Conservation (phyloP, 2,329 filamentous ascomycete genomes). For the Penicillium hordei region DNA sequence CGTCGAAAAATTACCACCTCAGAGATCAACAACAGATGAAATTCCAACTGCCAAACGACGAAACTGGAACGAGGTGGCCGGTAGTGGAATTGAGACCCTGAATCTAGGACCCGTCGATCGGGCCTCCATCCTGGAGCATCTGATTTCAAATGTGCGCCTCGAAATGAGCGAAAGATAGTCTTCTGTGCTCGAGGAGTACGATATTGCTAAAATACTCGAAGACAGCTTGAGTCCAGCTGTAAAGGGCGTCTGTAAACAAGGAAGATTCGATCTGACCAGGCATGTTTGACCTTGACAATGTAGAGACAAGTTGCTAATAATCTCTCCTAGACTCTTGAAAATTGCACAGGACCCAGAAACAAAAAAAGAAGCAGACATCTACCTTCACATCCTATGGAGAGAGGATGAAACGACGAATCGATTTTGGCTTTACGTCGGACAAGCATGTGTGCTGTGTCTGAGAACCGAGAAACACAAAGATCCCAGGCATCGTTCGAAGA, state of each 20-base stretch:
- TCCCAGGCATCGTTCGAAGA: not conserved
- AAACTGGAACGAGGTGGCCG: not conserved
- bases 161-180: not conserved
- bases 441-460: constrained; percentile 2
- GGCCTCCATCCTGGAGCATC: not conserved
- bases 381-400: constrained; percentile 14
- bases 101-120: not conserved
- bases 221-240: not conserved
- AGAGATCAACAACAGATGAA: not conserved
- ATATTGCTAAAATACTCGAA: not conserved
- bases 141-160: not conserved
- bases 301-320: not conserved
- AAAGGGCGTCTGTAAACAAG: not conserved
- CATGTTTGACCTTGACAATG: not conserved
- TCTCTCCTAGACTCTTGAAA: not conserved
- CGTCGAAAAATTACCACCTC: not conserved
- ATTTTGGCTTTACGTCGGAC: constrained; percentile 16
- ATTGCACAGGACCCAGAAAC: not conserved
- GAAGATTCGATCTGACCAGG: not conserved
- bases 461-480: constrained; percentile 11
- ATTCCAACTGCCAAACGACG: not conserved
- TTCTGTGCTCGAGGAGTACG: not conserved
- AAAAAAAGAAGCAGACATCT: not conserved
- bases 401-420: not conserved
- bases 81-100: not conserved